Conservation (phyloP, 352 stramenopile genomes). For the Pythium apleroticum region DNA sequence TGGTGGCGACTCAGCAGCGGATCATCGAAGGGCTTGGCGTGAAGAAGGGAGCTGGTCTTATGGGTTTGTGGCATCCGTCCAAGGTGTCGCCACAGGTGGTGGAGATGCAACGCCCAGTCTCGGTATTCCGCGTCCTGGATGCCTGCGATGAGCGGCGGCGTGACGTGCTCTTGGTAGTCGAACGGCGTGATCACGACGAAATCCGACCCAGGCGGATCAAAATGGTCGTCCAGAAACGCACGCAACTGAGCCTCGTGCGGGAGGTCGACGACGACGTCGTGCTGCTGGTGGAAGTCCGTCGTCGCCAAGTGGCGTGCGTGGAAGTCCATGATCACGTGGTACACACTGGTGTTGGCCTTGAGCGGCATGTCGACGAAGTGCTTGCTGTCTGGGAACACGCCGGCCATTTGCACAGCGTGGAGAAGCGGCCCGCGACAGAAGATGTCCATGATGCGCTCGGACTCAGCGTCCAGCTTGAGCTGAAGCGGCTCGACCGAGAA, state of each 20-base stretch:
- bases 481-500: slow-evolving; percentile 23
- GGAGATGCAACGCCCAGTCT: slow-evolving; percentile 67
- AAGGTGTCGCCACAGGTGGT: slow-evolving; percentile 77
- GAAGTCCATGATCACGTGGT: slow-evolving; percentile 75
- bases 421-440: slow-evolving; percentile 71
- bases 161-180: slow-evolving; percentile 55
- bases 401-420: slow-evolving; percentile 67
- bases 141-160: slow-evolving; percentile 51
- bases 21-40: slow-evolving; percentile 45
- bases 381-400: slow-evolving; percentile 89
- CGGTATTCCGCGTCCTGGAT: slow-evolving; percentile 54
- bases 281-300: slow-evolving; percentile 42
- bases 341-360: slow-evolving; percentile 69
- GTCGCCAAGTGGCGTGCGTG: slow-evolving; percentile 48
- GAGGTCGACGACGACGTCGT: slow-evolving; percentile 4
- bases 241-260: slow-evolving; percentile 47
- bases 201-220: slow-evolving; percentile 76
- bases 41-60: slow-evolving; percentile 57
- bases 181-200: slow-evolving; percentile 66
- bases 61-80: slow-evolving; percentile 51
- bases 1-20: slow-evolving; percentile 34
- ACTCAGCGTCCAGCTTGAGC: slow-evolving; percentile 41
- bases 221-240: slow-evolving; percentile 79
- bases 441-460: slow-evolving; percentile 67
- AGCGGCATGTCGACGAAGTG: slow-evolving; percentile 94